Evolutionary conservation across 441 rosid species (phyloP).

Genomic region (Cnidoscolus chayamansa): DNA sequence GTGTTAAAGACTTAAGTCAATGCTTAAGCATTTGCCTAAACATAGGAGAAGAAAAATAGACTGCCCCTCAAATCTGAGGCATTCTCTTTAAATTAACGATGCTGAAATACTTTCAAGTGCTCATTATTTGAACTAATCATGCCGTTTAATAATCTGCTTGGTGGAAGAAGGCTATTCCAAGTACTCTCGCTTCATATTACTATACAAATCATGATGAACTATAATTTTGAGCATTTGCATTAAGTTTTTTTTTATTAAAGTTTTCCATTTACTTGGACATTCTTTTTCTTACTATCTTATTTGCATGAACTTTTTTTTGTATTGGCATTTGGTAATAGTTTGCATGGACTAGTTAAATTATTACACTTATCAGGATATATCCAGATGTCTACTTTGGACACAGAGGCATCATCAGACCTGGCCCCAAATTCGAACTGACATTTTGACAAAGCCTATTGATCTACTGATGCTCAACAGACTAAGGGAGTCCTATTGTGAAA

Average conservation of each 20-base stretch:
- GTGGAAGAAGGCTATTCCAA: neutral
- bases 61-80: neutral
- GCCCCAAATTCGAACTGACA: constrained; percentile 82
- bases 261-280: neutral
- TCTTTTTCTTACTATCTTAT: neutral
- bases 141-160: neutral
- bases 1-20: neutral
- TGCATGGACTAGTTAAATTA: constrained; percentile 8
- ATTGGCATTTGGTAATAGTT: neutral
- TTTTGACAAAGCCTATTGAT: constrained; percentile 78
- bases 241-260: neutral
- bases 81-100: neutral
- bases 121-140: neutral
- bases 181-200: neutral
- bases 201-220: neutral
- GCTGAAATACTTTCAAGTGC: neutral
- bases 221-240: neutral
- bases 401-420: constrained; percentile 95
- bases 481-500: constrained; percentile 79
- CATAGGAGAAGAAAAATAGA: neutral
- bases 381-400: constrained; percentile 96
- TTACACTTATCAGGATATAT: constrained; percentile 63
- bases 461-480: constrained; percentile 75
- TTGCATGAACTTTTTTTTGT: neutral
- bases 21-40: neutral